Percentiles rank a stretch among this genome's conserved stretches.
Conservation (phyloP, 805 yeast genomes). For the Candida coleopterorum region DNA sequence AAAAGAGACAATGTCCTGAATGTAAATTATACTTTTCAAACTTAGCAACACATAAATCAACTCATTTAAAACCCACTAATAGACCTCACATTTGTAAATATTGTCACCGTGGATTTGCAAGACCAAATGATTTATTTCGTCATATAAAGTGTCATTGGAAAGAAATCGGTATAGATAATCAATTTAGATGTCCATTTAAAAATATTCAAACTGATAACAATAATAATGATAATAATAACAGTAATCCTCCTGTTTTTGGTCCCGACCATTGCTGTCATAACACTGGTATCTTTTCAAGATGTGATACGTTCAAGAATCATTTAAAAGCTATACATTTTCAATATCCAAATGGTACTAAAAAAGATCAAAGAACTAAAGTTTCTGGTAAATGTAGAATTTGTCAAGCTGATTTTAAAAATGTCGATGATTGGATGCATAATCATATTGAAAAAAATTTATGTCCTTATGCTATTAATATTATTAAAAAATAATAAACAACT, state of each 20-base stretch:
- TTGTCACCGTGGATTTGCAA: slow-evolving; percentile 80
- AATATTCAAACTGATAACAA: slow-evolving; percentile 17
- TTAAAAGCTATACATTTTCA: slow-evolving; percentile 84
- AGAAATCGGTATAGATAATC: slow-evolving; percentile 61
- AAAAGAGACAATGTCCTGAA: slow-evolving; percentile 68
- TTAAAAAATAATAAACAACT: slow-evolving; percentile 7
- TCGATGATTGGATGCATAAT: slow-evolving; percentile 71
- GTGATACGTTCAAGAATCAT: slow-evolving; percentile 91
- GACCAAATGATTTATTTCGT: slow-evolving; percentile 81
- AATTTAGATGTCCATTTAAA: slow-evolving; percentile 78
- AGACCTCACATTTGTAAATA: slow-evolving; percentile 76
- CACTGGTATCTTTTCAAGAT: slow-evolving; percentile 80
- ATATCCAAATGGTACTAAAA: slow-evolving; percentile 83
- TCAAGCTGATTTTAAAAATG: slow-evolving; percentile 57
- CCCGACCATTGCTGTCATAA: slow-evolving; percentile 59
- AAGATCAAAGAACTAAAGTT: slow-evolving; percentile 64
- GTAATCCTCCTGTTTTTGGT: not conserved
- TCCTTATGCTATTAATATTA: slow-evolving; percentile 10
- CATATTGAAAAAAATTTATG: slow-evolving; percentile 61
- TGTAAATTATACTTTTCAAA: slow-evolving; percentile 69
- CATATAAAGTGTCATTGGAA: slow-evolving; percentile 85
- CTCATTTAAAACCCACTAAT: slow-evolving; percentile 65
- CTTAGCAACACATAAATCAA: slow-evolving; percentile 77
- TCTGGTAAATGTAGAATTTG: slow-evolving; percentile 79
- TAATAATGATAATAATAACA: slow-evolving; percentile 9